Conservation (phyloP, 108 stramenopile species). For the Fistulifera solaris region DNA sequence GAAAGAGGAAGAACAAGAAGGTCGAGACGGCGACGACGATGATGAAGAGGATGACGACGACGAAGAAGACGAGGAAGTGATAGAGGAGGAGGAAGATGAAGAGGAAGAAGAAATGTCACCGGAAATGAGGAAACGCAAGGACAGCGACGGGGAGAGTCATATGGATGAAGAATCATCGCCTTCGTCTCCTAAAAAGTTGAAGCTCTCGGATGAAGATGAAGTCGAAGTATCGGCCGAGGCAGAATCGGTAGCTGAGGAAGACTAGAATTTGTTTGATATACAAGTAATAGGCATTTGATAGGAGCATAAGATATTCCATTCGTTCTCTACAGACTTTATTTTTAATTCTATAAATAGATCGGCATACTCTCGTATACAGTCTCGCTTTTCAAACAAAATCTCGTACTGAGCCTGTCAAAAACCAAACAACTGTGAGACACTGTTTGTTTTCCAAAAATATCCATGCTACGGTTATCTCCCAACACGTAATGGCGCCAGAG, state of each 20-base stretch:
- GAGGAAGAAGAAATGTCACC: conserved; percentile 9
- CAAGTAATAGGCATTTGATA: too few species aligned
- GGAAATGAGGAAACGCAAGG: conserved; percentile 17
- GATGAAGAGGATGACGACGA: conserved; percentile 16
- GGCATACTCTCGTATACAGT: too few species aligned
- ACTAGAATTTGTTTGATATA: too few species aligned
- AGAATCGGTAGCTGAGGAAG: too few species aligned
- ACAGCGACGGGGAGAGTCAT: conserved; percentile 11
- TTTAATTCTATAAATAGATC: too few species aligned
- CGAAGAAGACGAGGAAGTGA: conserved; percentile 18
- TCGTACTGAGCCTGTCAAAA: too few species aligned
- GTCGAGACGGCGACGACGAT: conserved; percentile 10
- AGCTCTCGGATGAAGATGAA: neutral
- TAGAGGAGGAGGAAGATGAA: conserved; percentile 9
- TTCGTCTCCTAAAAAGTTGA: neutral
- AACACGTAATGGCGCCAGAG: conserved; percentile 65
- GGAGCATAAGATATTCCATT: too few species aligned
- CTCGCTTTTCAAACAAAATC: too few species aligned
- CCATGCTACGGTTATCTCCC: conserved; percentile 73
- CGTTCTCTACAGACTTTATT: too few species aligned
- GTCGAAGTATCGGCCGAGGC: neutral
- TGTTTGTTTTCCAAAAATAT: conserved; percentile 19
- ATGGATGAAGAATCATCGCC: neutral
- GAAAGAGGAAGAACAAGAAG: conserved; percentile 8
- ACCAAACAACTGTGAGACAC: too few species aligned